A percentile compares a stretch with the other conserved stretches of the same genome.
These are phyloP conservation scores for Exophiala calicioides DNA, from an alignment of 2,329 filamentous ascomycete species.

Conservation along the genomic window DNA sequence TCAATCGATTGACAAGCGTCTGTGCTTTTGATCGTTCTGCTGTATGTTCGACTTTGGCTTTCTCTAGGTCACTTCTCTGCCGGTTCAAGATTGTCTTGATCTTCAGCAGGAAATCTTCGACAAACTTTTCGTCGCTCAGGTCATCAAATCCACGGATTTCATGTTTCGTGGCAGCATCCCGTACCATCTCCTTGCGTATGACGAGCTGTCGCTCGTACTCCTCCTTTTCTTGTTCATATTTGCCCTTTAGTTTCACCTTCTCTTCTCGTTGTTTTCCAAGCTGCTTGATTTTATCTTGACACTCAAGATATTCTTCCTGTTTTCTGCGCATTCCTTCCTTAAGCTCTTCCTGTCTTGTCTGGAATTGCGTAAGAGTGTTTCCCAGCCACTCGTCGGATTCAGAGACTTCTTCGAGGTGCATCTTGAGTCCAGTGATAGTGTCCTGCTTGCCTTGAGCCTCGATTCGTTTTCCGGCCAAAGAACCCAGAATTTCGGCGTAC, in stretches of 20 bases:
- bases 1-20: slow-evolving; percentile 68
- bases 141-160: slow-evolving; percentile 82
- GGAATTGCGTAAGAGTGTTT: slow-evolving; percentile 72
- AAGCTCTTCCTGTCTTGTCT: slow-evolving; percentile 69
- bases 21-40: slow-evolving; percentile 75
- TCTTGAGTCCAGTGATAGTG: slow-evolving; percentile 68
- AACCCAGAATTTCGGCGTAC: slow-evolving; percentile 72
- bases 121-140: slow-evolving; percentile 70
- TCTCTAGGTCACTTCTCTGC: slow-evolving; percentile 76
- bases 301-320: slow-evolving; percentile 64
- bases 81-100: slow-evolving; percentile 74
- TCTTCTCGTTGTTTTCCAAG: slow-evolving; percentile 23
- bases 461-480: slow-evolving; percentile 74
- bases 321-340: slow-evolving; percentile 64
- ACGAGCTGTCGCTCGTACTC: slow-evolving; percentile 79
- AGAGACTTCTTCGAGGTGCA: slow-evolving; percentile 72
- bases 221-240: slow-evolving; percentile 80
- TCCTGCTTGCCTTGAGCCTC: slow-evolving; percentile 70
- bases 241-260: slow-evolving; percentile 61
- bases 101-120: slow-evolving; percentile 74
- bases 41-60: slow-evolving; percentile 70
- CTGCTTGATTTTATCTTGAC: slow-evolving; percentile 53
- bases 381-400: slow-evolving; percentile 78
- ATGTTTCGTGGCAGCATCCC: slow-evolving; percentile 73
- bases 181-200: slow-evolving; percentile 71